Base-by-base conservation (phyloP, 2,329 filamentous ascomycete species). In the Fusarium sp. region DNA sequence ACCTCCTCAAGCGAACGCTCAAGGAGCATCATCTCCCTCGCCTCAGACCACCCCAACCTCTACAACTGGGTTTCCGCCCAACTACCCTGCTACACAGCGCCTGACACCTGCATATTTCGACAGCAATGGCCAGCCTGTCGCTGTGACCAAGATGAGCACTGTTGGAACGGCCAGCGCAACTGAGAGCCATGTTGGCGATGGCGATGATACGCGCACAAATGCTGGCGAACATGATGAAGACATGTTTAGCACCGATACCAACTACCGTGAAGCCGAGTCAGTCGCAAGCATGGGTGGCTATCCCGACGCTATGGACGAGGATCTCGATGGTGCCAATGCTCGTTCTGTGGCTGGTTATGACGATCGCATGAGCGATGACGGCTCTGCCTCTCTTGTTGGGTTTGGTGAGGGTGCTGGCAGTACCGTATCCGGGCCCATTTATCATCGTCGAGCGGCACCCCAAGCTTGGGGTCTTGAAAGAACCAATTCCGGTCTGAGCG, bases 391-490 rank as follows among this genome's bases (percentile, higher is more conserved):
- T 72, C 87, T 98, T 11, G 96, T 98, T 15, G 96, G 93, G 1
- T 98, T 98, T 77, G 96, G 96, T 56, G 95, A 98, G 81, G 96
- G 95, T 39, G 95, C 96, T 15, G 94, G 92, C 75, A 94, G 93
- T 81, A 94, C 94, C 10, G 91, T 95, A 65, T 94, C 91, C 68
- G 94, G 94, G 0, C 94, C 94, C 44, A 93, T 93, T 79, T 88
- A 93, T 83, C 85, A 89, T 81, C 83, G 88, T 68, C 81, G 88
- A 54, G 81, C 85, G 57, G 82, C 82, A 72, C 86, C 85, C 74
- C 77, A 83, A 71, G 69, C 76, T 44, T 87, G 84, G 85, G 80
- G 79, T 17, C 79, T 89, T 13, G 88, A 89, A 79, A 82, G 88
- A 28, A 87, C 84, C 65, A 84, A 83, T 64, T 89, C 87, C 0